phyloP scores from a whole-genome alignment of 139 green algal species.

The Coccomyxa sp. region DNA sequence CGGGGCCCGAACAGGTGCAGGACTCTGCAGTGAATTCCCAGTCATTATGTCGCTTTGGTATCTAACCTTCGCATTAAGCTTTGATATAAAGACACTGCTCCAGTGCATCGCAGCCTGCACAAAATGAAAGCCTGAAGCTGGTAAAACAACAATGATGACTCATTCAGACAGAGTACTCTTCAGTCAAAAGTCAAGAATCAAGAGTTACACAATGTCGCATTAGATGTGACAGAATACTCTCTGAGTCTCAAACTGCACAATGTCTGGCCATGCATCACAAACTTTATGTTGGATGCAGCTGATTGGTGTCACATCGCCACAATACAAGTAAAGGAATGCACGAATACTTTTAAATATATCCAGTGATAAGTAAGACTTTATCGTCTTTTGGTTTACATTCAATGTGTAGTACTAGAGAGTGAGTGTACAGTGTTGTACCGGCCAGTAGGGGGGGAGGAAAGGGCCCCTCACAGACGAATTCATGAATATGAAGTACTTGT shows the following conservation, averaged over 20 bases:
- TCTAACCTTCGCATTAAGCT: conserved; percentile 11
- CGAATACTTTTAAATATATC: neutral
- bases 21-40: neutral
- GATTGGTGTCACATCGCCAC: too few relatives aligned
- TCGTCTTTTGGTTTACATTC: neutral
- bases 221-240: neutral
- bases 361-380: neutral
- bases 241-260: neutral
- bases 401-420: neutral
- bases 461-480: conserved; percentile 23
- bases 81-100: conserved; percentile 23
- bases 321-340: too few relatives aligned
- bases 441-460: conserved; percentile 35
- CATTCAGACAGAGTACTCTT: too few relatives aligned
- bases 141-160: too few relatives aligned
- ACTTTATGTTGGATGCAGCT: too few relatives aligned
- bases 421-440: neutral
- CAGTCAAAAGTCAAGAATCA: neutral
- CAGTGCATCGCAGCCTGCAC: conserved; percentile 31
- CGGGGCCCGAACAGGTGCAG: neutral
- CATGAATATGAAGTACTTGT: conserved; percentile 24
- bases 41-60: neutral
- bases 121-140: neutral
- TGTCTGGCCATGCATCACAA: too few relatives aligned
- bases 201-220: neutral